Evolutionary conservation across 2,329 filamentous ascomycete genomes (phyloP).

Genomic region (Chaetomium sp.): DNA sequence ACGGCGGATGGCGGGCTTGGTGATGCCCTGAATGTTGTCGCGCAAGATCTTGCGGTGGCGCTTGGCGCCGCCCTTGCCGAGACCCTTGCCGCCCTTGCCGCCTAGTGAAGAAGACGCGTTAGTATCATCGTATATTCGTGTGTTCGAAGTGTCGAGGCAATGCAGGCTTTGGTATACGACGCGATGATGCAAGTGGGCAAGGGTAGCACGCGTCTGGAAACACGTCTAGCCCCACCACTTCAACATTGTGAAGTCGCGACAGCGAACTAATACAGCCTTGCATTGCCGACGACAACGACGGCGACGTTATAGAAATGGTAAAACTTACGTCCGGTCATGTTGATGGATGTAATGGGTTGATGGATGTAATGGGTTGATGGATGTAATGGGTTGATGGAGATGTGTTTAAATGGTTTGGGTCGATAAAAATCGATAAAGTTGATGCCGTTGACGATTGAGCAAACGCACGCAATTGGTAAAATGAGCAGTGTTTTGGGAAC

Average conservation of each 20-base stretch:
- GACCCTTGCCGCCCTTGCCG: constrained; percentile 96
- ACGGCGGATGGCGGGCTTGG: constrained; percentile 97
- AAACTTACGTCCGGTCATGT: constrained; percentile 73
- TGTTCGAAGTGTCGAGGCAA: constrained; percentile 17
- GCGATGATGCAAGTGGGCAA: neutral
- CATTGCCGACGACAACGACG: constrained; percentile 33
- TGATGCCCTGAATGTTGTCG: constrained; percentile 99
- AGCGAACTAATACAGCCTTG: constrained; percentile 17
- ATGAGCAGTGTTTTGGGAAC: constrained; percentile 22
- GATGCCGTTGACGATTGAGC: constrained; percentile 26
- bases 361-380: constrained; percentile 52
- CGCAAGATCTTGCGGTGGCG: constrained; percentile 98
- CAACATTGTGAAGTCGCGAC: constrained; percentile 28
- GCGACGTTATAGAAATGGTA: constrained; percentile 26
- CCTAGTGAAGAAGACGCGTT: constrained; percentile 53
- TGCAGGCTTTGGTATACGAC: neutral
- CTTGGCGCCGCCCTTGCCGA: constrained; percentile 98
- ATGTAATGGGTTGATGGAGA: constrained; percentile 40
- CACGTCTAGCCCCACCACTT: constrained; percentile 33
- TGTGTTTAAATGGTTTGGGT: constrained; percentile 38
- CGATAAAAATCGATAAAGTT: constrained; percentile 26
- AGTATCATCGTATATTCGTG: constrained; percentile 39
- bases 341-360: constrained; percentile 48
- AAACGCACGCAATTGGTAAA: constrained; percentile 31
- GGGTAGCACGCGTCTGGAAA: constrained; percentile 37